A percentile compares a stretch with the other conserved stretches of the same genome.
Evolutionary conservation across 2,329 filamentous ascomycete species (phyloP).

Genomic region (Aspergillus sp.): DNA sequence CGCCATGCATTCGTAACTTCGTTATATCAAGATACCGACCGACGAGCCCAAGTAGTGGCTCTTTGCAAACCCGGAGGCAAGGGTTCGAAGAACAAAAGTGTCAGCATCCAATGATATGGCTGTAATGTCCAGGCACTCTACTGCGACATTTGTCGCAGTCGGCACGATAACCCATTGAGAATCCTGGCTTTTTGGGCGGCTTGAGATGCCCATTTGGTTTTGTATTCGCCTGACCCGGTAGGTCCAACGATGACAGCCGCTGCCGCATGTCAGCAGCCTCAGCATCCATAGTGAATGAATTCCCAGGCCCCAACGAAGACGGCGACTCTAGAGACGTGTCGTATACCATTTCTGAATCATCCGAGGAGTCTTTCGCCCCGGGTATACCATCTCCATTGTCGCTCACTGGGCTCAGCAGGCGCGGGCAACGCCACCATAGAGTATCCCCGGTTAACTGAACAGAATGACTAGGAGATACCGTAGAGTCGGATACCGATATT

Average conservation of each 20-base stretch:
- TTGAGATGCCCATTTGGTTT: neutral
- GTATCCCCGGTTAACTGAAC: conserved; percentile 11
- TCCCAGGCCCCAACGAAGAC: neutral
- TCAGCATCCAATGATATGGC: conserved; percentile 64
- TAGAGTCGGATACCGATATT: neutral
- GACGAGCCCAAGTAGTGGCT: neutral
- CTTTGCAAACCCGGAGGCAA: neutral
- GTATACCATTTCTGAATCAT: conserved; percentile 21
- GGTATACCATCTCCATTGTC: conserved; percentile 30
- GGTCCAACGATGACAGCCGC: neutral
- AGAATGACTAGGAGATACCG: neutral
- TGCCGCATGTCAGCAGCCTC: conserved; percentile 7
- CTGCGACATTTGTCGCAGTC: conserved; percentile 76
- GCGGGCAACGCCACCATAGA: conserved; percentile 24
- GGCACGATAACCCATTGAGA: conserved; percentile 75
- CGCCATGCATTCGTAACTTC: neutral
- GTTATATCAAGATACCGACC: neutral
- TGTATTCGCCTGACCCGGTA: neutral
- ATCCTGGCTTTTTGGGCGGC: conserved; percentile 50
- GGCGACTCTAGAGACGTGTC: conserved; percentile 8
- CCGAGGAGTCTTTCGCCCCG: conserved; percentile 9
- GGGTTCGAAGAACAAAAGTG: neutral
- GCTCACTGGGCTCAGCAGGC: conserved; percentile 43
- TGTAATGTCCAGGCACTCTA: conserved; percentile 77
- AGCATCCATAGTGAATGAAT: neutral